Evolutionary conservation across 2,329 filamentous ascomycete genomes (phyloP).

Genomic region (Celoporthe dispersa): DNA sequence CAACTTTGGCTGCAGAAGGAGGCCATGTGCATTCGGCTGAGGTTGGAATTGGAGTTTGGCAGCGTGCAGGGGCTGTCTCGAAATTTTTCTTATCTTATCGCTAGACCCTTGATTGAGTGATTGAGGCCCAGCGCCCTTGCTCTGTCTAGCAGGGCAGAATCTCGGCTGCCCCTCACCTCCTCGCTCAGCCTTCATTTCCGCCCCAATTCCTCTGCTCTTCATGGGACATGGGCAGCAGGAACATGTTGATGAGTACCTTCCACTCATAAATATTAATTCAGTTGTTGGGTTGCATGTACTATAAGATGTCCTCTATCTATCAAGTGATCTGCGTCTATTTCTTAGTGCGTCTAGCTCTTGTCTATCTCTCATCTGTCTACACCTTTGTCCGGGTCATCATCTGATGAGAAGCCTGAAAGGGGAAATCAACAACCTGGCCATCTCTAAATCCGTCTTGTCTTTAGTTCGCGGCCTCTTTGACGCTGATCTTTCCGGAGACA

Average conservation of each 20-base stretch:
- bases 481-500: conserved; percentile 69
- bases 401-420: neutral
- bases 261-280: too few species aligned
- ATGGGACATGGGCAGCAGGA: neutral
- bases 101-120: conserved; percentile 4
- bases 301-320: neutral
- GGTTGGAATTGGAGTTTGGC: neutral
- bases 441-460: conserved; percentile 17
- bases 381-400: neutral
- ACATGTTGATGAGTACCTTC: neutral
- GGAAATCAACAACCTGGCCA: too few species aligned
- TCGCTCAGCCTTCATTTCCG: too few species aligned
- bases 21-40: neutral
- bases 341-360: conserved; percentile 7
- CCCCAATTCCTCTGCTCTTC: neutral
- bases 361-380: conserved; percentile 10
- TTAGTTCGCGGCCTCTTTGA: conserved; percentile 68
- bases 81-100: conserved; percentile 30
- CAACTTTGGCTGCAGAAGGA: neutral
- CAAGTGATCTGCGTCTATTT: neutral
- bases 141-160: too few species aligned
- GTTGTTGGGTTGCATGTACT: neutral
- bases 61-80: conserved; percentile 4
- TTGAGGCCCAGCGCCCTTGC: neutral
- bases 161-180: neutral